These are phyloP conservation scores for Sphagnum tenellum DNA, from an alignment of 225 moss, liverwort and hornwort genomes.

Conservation along the genomic window DNA sequence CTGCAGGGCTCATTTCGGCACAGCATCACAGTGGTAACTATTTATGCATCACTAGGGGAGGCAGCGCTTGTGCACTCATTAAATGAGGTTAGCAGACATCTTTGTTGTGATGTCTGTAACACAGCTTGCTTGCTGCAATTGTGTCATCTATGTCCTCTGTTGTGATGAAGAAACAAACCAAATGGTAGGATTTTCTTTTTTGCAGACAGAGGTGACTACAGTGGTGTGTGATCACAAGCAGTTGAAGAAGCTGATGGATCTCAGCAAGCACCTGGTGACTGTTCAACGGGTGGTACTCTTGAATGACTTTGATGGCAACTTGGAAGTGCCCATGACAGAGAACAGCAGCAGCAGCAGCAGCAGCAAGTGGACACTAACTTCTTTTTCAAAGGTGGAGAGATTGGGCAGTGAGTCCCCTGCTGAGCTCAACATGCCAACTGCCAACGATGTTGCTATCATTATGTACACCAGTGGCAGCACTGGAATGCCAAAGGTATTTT, in stretches of 20 bases:
- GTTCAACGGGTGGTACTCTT: conserved; percentile 71
- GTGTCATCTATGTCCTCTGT: neutral
- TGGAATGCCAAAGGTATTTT: conserved; percentile 74
- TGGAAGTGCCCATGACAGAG: conserved; percentile 26
- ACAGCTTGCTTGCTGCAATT: neutral
- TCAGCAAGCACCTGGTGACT: conserved; percentile 44
- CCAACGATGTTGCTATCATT: conserved; percentile 77
- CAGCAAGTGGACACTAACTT: conserved; percentile 51
- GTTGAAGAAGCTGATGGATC: conserved; percentile 51
- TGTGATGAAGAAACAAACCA: neutral
- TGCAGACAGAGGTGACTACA: conserved; percentile 76
- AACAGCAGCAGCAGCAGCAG: conserved; percentile 28
- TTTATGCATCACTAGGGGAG: conserved; percentile 92
- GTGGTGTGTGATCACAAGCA: conserved; percentile 90
- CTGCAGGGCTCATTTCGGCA: conserved; percentile 66
- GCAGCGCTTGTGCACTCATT: conserved; percentile 76
- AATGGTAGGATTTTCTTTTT: neutral
- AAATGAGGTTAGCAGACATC: conserved; percentile 43
- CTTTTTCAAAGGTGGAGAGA: conserved; percentile 57
- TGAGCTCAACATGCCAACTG: conserved; percentile 42
- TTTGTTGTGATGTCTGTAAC: neutral
- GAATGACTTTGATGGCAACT: conserved; percentile 23
- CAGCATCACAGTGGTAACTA: conserved; percentile 71
- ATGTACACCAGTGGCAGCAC: conserved; percentile 99
- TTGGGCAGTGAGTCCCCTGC: conserved; percentile 51